A percentile compares a stretch with the other conserved stretches of the same genome.
phyloP scores from a whole-genome alignment of 106 monocot genomes.

The Dendrobium nobile region DNA sequence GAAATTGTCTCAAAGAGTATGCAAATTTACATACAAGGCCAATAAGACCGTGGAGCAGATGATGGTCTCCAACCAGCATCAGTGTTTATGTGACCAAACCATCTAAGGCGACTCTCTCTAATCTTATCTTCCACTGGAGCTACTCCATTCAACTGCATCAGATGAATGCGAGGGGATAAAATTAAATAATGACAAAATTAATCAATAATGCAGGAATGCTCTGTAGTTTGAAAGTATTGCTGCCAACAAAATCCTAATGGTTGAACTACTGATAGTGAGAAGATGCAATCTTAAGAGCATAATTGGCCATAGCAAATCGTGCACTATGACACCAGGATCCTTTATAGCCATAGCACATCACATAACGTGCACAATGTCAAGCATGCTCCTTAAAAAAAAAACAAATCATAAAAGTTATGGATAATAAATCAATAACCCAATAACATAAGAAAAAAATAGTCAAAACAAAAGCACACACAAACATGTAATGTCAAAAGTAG shows the following conservation, averaged over 20 bases:
- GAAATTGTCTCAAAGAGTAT: background rate
- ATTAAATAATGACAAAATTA: background rate
- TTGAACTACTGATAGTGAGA: background rate
- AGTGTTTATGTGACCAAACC: conserved; percentile 52
- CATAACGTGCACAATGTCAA: no score
- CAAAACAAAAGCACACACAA: background rate
- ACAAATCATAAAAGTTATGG: background rate
- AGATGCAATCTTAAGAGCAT: background rate
- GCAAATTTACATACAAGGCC: conserved; percentile 61
- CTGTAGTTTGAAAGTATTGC: background rate
- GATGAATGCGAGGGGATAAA: background rate
- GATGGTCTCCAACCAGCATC: conserved; percentile 89
- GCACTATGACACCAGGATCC: no score
- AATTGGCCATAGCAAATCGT: no score
- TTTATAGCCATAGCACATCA: no score
- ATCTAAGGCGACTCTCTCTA: no score
- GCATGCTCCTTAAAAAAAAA: no score
- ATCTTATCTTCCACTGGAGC: conserved; percentile 17
- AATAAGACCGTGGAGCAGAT: conserved; percentile 81
- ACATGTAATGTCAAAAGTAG: background rate
- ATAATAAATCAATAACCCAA: background rate
- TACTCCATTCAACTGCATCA: background rate
- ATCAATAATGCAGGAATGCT: background rate
- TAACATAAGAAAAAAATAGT: background rate
- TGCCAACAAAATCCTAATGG: background rate